phyloP scores from a whole-genome alignment of 306 rosid genomes.

The Malus fusca region DNA sequence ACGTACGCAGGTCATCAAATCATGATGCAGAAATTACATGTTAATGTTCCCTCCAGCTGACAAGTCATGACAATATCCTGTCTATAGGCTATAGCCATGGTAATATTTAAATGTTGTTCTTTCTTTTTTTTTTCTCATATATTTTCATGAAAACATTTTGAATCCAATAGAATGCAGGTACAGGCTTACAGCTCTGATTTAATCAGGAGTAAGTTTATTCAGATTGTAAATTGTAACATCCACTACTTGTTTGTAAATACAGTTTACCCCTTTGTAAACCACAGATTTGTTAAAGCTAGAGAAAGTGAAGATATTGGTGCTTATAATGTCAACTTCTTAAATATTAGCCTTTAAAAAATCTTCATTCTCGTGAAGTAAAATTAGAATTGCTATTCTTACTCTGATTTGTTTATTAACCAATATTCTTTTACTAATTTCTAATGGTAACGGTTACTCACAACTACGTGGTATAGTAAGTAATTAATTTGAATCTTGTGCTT shows the following conservation, averaged over 20 bases:
- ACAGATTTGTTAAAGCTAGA: neutral
- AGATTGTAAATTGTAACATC: neutral
- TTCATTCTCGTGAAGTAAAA: neutral
- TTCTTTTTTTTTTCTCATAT: neutral
- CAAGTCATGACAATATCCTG: neutral
- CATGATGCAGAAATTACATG: constrained; percentile 3
- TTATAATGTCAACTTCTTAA: neutral
- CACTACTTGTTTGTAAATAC: neutral
- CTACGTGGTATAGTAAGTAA: neutral
- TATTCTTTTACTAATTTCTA: neutral
- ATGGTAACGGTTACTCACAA: neutral
- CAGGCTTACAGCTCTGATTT: neutral
- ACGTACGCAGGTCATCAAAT: neutral
- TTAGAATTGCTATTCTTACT: neutral
- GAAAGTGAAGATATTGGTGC: neutral
- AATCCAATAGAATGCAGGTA: neutral
- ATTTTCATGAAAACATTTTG: neutral
- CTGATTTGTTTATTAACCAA: neutral
- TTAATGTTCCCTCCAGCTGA: constrained; percentile 3
- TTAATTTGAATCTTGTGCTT: neutral
- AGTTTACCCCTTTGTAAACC: neutral
- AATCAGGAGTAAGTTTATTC: neutral
- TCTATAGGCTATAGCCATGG: neutral
- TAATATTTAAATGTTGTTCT: neutral
- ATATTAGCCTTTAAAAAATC: neutral